Percentiles rank a stretch among this genome's conserved stretches.
phyloP scores from a whole-genome alignment of 179 eudicot species.

The Vitellaria paradoxa region DNA sequence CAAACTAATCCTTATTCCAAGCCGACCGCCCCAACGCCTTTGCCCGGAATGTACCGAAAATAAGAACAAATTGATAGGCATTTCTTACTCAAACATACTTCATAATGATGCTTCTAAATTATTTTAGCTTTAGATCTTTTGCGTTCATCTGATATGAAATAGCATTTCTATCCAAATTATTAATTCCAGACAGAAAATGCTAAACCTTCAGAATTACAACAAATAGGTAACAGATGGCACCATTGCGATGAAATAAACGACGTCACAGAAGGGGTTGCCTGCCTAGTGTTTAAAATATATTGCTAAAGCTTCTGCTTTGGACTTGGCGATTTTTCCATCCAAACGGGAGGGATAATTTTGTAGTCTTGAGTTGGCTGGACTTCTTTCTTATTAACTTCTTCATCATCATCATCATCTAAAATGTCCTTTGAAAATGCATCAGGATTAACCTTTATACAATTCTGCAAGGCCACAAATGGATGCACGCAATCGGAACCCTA shows the following conservation, averaged over 20 bases:
- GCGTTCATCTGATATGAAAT: not conserved
- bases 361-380: constrained; percentile 36
- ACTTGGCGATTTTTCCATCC: constrained; percentile 51
- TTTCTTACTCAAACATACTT: too few species aligned
- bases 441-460: constrained; percentile 75
- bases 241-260: not conserved
- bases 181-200: not conserved
- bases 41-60: too few species aligned
- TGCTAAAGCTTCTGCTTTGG: constrained; percentile 51
- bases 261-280: not conserved
- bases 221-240: not conserved
- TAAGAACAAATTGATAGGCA: too few species aligned
- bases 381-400: constrained; percentile 20
- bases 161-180: not conserved
- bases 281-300: not conserved
- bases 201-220: not conserved
- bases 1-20: too few species aligned
- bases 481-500: constrained; percentile 91
- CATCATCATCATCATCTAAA: constrained; percentile 34
- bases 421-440: constrained; percentile 77
- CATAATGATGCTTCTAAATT: not conserved
- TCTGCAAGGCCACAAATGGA: constrained; percentile 85
- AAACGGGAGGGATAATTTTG: constrained; percentile 64
- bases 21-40: too few species aligned
- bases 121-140: not conserved